These are phyloP conservation scores for Sarocladium strictum DNA, from an alignment of 2,329 filamentous ascomycete genomes.

Conservation along the genomic window DNA sequence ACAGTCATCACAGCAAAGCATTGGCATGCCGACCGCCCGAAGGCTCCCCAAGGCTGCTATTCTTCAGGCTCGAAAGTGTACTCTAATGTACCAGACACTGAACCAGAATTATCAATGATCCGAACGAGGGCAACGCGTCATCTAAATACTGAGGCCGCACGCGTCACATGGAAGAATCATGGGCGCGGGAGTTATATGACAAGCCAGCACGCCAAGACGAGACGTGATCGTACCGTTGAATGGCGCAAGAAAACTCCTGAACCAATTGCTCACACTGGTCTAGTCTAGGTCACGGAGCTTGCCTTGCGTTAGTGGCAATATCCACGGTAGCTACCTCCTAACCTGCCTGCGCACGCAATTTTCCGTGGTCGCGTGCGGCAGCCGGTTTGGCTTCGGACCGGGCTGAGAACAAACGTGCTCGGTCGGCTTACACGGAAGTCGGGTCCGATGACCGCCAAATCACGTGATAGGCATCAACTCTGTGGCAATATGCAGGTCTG, in stretches of 20 bases:
- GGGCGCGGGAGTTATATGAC: no score
- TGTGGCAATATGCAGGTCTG: no score
- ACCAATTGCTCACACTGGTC: neutral
- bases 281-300: neutral
- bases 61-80: neutral
- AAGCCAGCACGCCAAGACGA: neutral
- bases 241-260: constrained; percentile 6
- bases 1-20: neutral
- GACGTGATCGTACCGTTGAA: neutral
- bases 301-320: neutral
- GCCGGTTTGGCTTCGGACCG: neutral
- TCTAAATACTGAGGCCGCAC: neutral
- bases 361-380: neutral
- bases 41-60: neutral
- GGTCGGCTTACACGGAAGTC: neutral
- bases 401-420: neutral
- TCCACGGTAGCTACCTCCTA: no score
- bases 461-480: neutral
- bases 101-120: no score
- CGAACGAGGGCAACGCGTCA: neutral
- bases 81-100: no score
- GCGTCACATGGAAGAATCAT: neutral
- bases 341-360: constrained; percentile 8
- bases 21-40: neutral
- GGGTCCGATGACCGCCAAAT: constrained; percentile 1